Evolutionary conservation across 148 eudicot genomes (phyloP).

Genomic region (Silene conica): DNA sequence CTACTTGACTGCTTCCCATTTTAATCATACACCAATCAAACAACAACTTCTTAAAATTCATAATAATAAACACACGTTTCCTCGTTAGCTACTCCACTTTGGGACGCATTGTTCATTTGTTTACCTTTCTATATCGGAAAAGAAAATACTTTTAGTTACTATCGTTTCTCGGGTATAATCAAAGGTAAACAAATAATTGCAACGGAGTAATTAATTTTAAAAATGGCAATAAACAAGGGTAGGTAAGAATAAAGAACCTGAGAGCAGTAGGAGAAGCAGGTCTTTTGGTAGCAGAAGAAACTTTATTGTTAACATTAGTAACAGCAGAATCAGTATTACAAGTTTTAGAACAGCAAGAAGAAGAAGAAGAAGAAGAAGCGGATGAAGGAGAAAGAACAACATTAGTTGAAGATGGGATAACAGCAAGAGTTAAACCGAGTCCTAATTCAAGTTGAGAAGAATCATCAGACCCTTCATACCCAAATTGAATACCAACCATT

Average conservation of each 20-base stretch:
- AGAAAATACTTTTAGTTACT: too few species aligned
- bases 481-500: conserved; percentile 14
- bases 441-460: conserved; percentile 59
- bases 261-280: conserved; percentile 58
- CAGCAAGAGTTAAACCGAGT: conserved; percentile 36
- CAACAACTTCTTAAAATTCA: neutral
- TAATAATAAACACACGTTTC: neutral
- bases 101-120: too few species aligned
- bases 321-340: neutral
- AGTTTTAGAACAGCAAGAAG: conserved; percentile 27
- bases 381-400: conserved; percentile 38
- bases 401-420: too few species aligned
- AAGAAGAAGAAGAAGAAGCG: conserved; percentile 46
- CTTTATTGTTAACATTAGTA: conserved; percentile 10
- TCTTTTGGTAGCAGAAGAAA: conserved; percentile 57
- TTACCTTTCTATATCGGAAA: too few species aligned
- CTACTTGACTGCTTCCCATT: conserved; percentile 65
- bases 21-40: conserved; percentile 19
- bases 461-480: conserved; percentile 56
- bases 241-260: conserved; percentile 33
- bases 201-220: neutral
- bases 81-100: too few species aligned
- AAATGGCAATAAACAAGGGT: neutral
- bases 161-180: neutral
- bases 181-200: too few species aligned